Base-by-base conservation (phyloP, 1,284 basidiomycete genomes). In the Apiotrichum laibachii region DNA sequence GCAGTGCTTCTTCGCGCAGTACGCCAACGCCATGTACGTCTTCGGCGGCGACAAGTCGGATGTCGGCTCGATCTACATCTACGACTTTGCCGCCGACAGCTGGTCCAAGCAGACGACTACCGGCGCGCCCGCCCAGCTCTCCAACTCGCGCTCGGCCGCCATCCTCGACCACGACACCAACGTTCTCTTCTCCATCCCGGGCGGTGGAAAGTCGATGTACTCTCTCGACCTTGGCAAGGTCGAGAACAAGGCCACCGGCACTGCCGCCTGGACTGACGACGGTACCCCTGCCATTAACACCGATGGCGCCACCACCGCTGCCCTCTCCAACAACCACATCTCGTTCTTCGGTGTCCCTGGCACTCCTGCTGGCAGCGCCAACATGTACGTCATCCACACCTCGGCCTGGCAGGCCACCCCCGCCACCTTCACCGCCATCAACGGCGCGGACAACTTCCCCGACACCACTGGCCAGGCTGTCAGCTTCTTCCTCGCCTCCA, bases 131-230 rank as follows among this genome's bases (percentile, higher is more conserved):
- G 50, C 68, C 13, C 59, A 70, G 37, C 56, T 73, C 13, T 69
- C 70, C 35, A 67, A 68, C 56, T 71, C 74, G 40, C 72, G 76
- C 57, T 77, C 75, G 5, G 65, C 75, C 15, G 69, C 88, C 33
- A 85, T 92, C 61, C 83, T 93, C 43, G 91, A 94, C 78, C 90
- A 92, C 67, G 90, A 93, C 77, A 93, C 90, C 54, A 91, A 92
- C 62, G 84, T 87, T 60, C 86, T 92, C 79, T 91, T 73, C 71
- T 71, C 76, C 22, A 64, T 76, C 40, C 57, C 61, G 46, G 61
- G 48, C 39, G 64, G 54, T 2, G 65, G 70, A n/a, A 46, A 53
- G n/a, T 54, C 62, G 43, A 48, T 75, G 21, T 90, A 81, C 71
- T 82, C 82, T 62, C 81, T 92, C 40, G 83, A 90, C 73, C 84